Conservation (phyloP, 2,329 filamentous ascomycete genomes). For the Alternaria metachromatica region DNA sequence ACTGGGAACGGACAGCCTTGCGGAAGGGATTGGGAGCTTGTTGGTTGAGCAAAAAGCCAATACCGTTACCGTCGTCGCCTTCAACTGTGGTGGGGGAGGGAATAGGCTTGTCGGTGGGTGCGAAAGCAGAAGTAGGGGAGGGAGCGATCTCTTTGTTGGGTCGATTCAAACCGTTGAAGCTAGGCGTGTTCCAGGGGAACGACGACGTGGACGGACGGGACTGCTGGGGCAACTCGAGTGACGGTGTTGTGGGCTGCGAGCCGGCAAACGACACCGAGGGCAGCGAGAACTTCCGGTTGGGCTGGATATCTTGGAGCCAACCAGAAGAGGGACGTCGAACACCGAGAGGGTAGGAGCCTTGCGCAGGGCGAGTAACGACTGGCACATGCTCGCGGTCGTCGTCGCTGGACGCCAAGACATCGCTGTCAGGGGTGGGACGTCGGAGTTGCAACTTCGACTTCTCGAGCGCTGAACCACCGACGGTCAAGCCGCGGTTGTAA, state of each 20-base stretch:
- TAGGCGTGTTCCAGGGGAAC: slow-evolving; percentile 53
- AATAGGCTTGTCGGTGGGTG: slow-evolving; percentile 29
- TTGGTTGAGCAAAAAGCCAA: slow-evolving; percentile 43
- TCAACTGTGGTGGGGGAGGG: slow-evolving; percentile 44
- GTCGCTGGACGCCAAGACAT: slow-evolving; percentile 91
- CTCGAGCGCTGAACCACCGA: slow-evolving; percentile 55
- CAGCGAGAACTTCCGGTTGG: slow-evolving; percentile 74
- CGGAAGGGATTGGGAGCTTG: slow-evolving; percentile 83
- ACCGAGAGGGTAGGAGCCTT: slow-evolving; percentile 27
- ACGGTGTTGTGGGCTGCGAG: slow-evolving; percentile 82
- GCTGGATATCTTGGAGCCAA: slow-evolving; percentile 86
- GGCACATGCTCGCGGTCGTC: slow-evolving; percentile 74
- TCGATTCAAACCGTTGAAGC: slow-evolving; percentile 35
- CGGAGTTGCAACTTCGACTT: slow-evolving; percentile 73
- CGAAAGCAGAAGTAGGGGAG: slow-evolving; percentile 42
- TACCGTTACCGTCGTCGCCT: slow-evolving; percentile 59
- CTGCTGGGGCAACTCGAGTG: slow-evolving; percentile 64
- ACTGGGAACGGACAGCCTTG: slow-evolving; percentile 93
- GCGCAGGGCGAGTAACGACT: slow-evolving; percentile 26
- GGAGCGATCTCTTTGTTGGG: slow-evolving; percentile 43
- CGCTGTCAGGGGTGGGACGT: slow-evolving; percentile 90
- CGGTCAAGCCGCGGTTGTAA: slow-evolving; percentile 40
- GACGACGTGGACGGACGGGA: slow-evolving; percentile 50
- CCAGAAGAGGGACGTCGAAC: slow-evolving; percentile 41
- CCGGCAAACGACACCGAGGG: slow-evolving; percentile 72